Evolutionary conservation across 1,139 yeast genomes (phyloP), one percentile per base, ranked within the genome.

Genomic region (Suhomyces taliae): DNA sequence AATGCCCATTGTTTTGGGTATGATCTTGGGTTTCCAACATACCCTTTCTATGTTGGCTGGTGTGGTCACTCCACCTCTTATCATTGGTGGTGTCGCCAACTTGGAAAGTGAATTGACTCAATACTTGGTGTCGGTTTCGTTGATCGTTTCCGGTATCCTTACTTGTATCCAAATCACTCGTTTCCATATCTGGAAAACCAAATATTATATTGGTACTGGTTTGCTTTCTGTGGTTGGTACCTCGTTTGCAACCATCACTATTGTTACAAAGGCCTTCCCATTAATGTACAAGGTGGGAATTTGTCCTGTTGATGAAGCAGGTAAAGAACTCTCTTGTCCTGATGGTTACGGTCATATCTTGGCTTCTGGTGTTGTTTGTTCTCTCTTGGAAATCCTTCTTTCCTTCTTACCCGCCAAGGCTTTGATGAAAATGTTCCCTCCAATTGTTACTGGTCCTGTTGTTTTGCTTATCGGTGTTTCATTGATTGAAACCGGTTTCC

Each of bases 21-120:
- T 87, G 45, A 54, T 90, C 7, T 76, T 90, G 39, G 97, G 97
- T 12, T 76, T 90, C 55, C 97, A 90, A 68, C 97, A 90, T 63
- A 74, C 95, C 1, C 70, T 90, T 55, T 85, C 97, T 38, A 88
- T 90, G 96, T 70, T 90, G 68, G 97, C 96, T 8, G 97, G 97
- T 59, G 81, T 90, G 42, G 86, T 87, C 37, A 75, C 95, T n/a
- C 96, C 96, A 6, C 95, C 96, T 2, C 68, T 89, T 47, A 72
- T 88, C 56, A 85, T 87, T 42, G 71, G 90, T 1, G 58, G 71
- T 8, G 67, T 78, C 27, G 90, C 91, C 24, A 76, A 86, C 63
- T 73, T 90, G 47, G 67, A 66, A 32, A 54, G 70, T 14, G 76
- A 66, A 3, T 52, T 70, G 15, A 77, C 81, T 43, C 85, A 87